Evolutionary conservation across 345 rosid species (phyloP), one percentile per base, ranked within the genome.

Genomic region (Limnanthes douglasii): DNA sequence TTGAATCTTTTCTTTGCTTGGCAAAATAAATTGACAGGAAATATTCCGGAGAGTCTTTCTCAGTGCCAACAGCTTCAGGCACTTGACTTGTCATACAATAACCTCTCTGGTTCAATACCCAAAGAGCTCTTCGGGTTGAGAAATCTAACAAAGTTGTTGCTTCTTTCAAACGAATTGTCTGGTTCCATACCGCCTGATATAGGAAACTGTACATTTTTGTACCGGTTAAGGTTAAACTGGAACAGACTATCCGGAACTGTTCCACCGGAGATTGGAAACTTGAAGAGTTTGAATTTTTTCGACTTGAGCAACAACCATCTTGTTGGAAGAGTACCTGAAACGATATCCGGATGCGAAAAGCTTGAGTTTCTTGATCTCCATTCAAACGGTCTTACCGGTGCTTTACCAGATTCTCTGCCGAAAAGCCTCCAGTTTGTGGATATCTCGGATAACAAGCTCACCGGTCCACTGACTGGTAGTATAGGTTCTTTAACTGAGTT

Each of bases 61-160:
- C 58, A 54, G 40, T 83, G 97, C 31, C 41, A 36, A 56, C 72
- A 75, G 36, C 97, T 88, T 49, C 73, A 88, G 62, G 88, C 93
- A 39, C 69, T 88, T 18, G 97, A 88, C 57, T 59, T 88, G n/a
- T 88, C 97, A 13, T 79, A 69, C 61, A 88, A 88, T 60, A 64
- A 37, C 48, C 72, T 83, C 34, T 63, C 66, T 13, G 95, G 97
- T 49, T 53, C 78, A 25, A 66, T 88, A 5, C 93, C 97, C 0
- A 56, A 46, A 13, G 63, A 62, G 39, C 53, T 88, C 40, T 88
- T 83, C 11, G 52, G 59, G 37, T 26, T 83, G 54, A 64, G 56
- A 45, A 88, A 88, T 50, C 81, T 88, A 46, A 82, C 95, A 26
- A 72, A 83, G 71, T 48, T 88, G 43, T 70, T 88, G 34, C 61